Evolutionary conservation across 2,329 filamentous ascomycete species (phyloP), one percentile per base, ranked within the genome.

Genomic region (Fusarium sp.): DNA sequence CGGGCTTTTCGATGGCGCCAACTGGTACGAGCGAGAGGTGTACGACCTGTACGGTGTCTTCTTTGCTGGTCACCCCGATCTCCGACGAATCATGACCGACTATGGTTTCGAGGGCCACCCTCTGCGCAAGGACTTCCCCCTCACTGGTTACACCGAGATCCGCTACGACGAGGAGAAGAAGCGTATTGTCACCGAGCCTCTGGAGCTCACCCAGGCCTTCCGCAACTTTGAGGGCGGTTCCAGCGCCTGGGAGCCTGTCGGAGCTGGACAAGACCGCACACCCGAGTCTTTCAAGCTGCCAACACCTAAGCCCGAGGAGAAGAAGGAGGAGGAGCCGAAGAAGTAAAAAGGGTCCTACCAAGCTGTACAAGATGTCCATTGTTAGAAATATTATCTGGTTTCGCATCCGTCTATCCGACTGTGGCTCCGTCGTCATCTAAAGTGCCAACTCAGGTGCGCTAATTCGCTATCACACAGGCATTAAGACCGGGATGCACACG

Each of bases 131-230:
- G 95, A 99, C 76, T 99, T 99, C 82, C 95, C 95, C 22, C 81
- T 99, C 76, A 97, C 95, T 3, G 95, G 95, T 43, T 99, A 99
- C 83, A 99, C 95, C 31, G 96, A 99, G 82, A 90, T 99, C 69
- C 87, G 95, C 74, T 99, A 96, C 75, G 95, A 99, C 70, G 95
- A 99, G 81, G 96, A 99, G 85, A 99, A 97, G 91, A 99, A 99
- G 88, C 88, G 95, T 63, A 97, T 99, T 75, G 94, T 99, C 60
- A 94, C 96, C 29, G 96, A 99, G 84, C 95, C 96, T 36, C 84
- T 99, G 45, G 95, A 99, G 83, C 86, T 99, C 79, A 98, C 95
- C 12, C 95, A 99, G 80, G 95, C 96, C 7, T 99, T 96, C 88
- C 89, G 95, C 71, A 98, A 99, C 82, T 99, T 99, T 74, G 93